Evolutionary conservation across 371 early-diverging fungal species (phyloP), one percentile per base, ranked within the genome.

Genomic region (Lichtheimia ornata): DNA sequence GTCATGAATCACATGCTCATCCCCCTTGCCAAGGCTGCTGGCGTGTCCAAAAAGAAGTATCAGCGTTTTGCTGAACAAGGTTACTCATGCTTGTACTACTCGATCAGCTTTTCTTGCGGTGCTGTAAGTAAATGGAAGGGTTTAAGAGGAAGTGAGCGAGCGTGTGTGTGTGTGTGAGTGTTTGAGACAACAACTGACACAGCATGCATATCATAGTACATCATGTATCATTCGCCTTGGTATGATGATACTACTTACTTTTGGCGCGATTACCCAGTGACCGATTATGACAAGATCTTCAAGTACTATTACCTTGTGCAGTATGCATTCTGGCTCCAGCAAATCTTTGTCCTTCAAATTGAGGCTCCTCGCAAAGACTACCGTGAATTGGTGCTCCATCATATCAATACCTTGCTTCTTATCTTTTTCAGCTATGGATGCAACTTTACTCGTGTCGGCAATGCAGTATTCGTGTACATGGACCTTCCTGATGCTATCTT

Each of bases 291-390:
- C 0, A 84, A 83, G 62, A 62, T 64, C 30, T 85, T 88, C 81
- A 86, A 91, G 59, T 81, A 83, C 59, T 90, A 90, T 60, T 91
- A 90, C 51, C 71, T 91, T 35, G 70, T 88, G 41, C 87, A 89
- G 59, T 81, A 89, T 67, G 84, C 87, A 6, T 91, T 84, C 59
- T 91, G 91, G 91, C 73, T 89, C 15, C 89, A 88, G 64, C 89
- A 89, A 63, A 73, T 91, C 63, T 87, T 89, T 72, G 89, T 89
- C 5, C 67, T 90, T 20, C 80, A 88, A 43, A 77, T 91, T 42
- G 91, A 91, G 60, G 88, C 82, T 50, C 84, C 80, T 6, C 79
- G 91, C 56, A 90, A 89, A 63, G 94, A 93, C 66, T 89, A 88
- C 71, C 74, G 74, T 44, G 88, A 84, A 42, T 72, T 91, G 70